Conservation (phyloP, 2,329 filamentous ascomycete species). For the Metarhizium guizhouense region DNA sequence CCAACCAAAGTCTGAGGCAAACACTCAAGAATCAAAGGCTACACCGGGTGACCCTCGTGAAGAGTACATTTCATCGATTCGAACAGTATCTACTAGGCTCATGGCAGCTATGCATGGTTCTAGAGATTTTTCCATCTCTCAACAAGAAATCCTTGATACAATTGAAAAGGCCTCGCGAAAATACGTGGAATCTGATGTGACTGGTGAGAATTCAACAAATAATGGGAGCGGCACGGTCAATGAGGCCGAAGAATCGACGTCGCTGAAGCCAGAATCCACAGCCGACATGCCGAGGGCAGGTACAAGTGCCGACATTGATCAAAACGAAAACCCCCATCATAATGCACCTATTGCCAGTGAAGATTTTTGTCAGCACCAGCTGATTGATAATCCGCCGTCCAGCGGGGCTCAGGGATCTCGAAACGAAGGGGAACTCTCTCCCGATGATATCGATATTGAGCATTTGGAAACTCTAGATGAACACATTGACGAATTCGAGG, state of each 20-base stretch:
- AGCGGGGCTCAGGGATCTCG: not conserved
- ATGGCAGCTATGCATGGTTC: slow-evolving; percentile 31
- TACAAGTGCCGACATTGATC: not conserved
- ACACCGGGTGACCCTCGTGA: slow-evolving; percentile 17
- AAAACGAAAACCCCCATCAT: not conserved
- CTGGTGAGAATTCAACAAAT: not conserved
- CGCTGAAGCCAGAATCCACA: not conserved
- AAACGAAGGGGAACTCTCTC: slow-evolving; percentile 18
- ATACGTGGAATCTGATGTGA: slow-evolving; percentile 31
- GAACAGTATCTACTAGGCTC: slow-evolving; percentile 32
- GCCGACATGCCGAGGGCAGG: not conserved
- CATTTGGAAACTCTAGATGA: slow-evolving; percentile 22
- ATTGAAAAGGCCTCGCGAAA: slow-evolving; percentile 42
- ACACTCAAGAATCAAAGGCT: slow-evolving; percentile 13
- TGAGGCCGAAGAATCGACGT: not conserved
- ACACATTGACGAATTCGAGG: slow-evolving; percentile 16
- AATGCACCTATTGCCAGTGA: not conserved
- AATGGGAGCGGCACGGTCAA: not conserved
- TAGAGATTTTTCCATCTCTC: slow-evolving; percentile 21
- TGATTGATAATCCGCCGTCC: not conserved
- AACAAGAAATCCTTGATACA: slow-evolving; percentile 39
- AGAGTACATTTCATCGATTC: slow-evolving; percentile 25
- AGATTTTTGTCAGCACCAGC: not conserved
- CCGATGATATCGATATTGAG: slow-evolving; percentile 43
- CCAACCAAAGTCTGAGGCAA: slow-evolving; percentile 8